Percentiles rank a stretch among this genome's conserved stretches.
Conservation (phyloP, 805 yeast genomes). For the Candida verbasci region DNA sequence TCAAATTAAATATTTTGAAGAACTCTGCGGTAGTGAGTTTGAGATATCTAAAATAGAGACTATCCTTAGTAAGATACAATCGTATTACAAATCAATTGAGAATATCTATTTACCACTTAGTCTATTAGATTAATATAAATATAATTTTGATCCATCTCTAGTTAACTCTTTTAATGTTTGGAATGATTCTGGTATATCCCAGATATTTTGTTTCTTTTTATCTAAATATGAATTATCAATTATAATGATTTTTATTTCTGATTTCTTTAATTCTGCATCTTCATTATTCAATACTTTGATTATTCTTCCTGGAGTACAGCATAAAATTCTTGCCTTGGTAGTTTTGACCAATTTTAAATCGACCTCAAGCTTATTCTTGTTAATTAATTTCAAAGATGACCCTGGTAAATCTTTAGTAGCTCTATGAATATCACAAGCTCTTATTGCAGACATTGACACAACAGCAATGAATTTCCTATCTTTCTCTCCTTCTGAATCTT, state of each 20-base stretch:
- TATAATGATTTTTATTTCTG: slow-evolving; percentile 50
- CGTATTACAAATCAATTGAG: slow-evolving; percentile 26
- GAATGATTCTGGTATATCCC: slow-evolving; percentile 52
- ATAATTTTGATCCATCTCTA: slow-evolving; percentile 43
- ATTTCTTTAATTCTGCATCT: slow-evolving; percentile 33
- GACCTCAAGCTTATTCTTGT: slow-evolving; percentile 66
- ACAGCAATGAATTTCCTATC: slow-evolving; percentile 45
- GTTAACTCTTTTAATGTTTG: slow-evolving; percentile 38
- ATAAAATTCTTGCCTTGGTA: slow-evolving; percentile 47
- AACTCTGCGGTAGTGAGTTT: background rate
- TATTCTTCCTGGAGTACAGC: slow-evolving; percentile 63
- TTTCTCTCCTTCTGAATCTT: slow-evolving; percentile 5
- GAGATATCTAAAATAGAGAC: slow-evolving; percentile 7
- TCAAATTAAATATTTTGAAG: background rate
- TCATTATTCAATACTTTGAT: slow-evolving; percentile 43
- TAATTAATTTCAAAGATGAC: slow-evolving; percentile 65
- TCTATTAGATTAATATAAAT: slow-evolving; percentile 35
- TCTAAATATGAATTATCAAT: slow-evolving; percentile 62
- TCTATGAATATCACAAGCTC: slow-evolving; percentile 83
- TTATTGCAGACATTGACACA: slow-evolving; percentile 70
- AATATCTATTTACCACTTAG: slow-evolving; percentile 21
- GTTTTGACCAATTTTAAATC: slow-evolving; percentile 48
- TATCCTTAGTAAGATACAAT: slow-evolving; percentile 15
- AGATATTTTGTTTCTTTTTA: slow-evolving; percentile 52
- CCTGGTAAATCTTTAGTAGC: slow-evolving; percentile 46